These are phyloP conservation scores for Mentha longifolia DNA, from an alignment of 257 asterid genomes.

Conservation along the genomic window DNA sequence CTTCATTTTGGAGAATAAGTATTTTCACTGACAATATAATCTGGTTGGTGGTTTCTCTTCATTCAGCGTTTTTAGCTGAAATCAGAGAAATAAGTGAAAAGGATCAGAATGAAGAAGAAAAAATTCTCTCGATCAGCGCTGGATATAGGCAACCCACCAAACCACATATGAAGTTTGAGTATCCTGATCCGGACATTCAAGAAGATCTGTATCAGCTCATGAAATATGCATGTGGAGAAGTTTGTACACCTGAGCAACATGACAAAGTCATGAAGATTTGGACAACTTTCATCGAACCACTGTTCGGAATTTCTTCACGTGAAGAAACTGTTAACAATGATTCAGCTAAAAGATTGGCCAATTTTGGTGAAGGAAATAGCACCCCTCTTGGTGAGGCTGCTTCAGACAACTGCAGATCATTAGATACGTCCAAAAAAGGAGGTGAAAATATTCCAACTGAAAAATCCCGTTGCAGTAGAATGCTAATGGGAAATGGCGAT, in stretches of 20 bases:
- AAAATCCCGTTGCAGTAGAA: constrained; percentile 44
- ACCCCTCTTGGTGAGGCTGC: constrained; percentile 44
- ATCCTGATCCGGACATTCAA: constrained; percentile 81
- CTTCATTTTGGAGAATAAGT: background rate
- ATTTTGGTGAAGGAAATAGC: constrained; percentile 43
- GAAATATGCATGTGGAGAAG: constrained; percentile 76
- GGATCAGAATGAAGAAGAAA: constrained; percentile 70
- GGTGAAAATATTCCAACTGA: constrained; percentile 42
- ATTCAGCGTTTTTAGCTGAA: constrained; percentile 80
- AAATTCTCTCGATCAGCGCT: constrained; percentile 64
- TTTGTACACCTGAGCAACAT: constrained; percentile 77
- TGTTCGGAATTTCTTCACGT: constrained; percentile 69
- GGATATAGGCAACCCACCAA: constrained; percentile 67
- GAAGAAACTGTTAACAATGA: constrained; percentile 41
- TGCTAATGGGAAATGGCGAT: constrained; percentile 37
- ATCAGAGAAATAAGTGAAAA: constrained; percentile 76
- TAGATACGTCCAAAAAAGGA: constrained; percentile 42
- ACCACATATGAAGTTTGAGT: constrained; percentile 75
- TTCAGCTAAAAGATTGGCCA: constrained; percentile 37
- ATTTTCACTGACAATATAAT: constrained; percentile 25
- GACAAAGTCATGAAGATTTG: constrained; percentile 85
- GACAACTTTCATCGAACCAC: constrained; percentile 79
- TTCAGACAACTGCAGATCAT: constrained; percentile 38
- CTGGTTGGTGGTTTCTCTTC: constrained; percentile 34
- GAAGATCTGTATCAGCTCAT: constrained; percentile 87